Evolutionary conservation across 2,329 filamentous ascomycete species (phyloP), one percentile per base, ranked within the genome.

Genomic region (Colletotrichum liriopes): DNA sequence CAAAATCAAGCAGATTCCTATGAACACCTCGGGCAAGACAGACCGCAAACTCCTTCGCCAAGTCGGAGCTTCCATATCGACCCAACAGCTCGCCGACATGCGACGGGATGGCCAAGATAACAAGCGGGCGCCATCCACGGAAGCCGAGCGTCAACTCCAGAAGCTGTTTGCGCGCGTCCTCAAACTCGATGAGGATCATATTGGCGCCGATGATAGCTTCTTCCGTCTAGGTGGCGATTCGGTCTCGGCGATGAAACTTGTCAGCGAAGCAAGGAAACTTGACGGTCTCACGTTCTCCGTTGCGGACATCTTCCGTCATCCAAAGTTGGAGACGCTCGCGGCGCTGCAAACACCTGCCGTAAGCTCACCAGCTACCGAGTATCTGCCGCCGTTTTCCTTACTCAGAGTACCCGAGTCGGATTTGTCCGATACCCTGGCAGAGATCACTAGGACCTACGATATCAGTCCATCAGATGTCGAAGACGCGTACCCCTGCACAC

Each of bases 401-500:
- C 43, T 45, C 43, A 20, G 43, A 16, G 43, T 45, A 14, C 43
- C 43, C 43, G 43, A 45, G 18, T 8, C 43, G 18, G 18, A 45
- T 7, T 1, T 45, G 1, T 7, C 43, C 43, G 2, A n/a, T 16
- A 20, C 18, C 43, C 43, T 45, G 7, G 7, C 43, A 8, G 43
- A 45, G 5, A 45, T 45, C 43, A 8, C 18, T 16, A 16, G n/a
- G 18, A 18, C 18, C 43, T 20, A 45, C 18, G 43, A 5, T 16
- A 18, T 45, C 18, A 16, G 18, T 20, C 43, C 43, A 16, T 18
- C 16, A 45, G 43, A 45, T n/a, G 18, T 77, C 20, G 69, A 79
- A 37, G 83, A 86, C 66, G 73, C 81, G 0, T 85, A 82, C 58
- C 83, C 83, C 7, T 84, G 82, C 75, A 82, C 82, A 6, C 78